Conservation (phyloP, 2,329 filamentous ascomycete genomes). For the Aspergillus tamarii region DNA sequence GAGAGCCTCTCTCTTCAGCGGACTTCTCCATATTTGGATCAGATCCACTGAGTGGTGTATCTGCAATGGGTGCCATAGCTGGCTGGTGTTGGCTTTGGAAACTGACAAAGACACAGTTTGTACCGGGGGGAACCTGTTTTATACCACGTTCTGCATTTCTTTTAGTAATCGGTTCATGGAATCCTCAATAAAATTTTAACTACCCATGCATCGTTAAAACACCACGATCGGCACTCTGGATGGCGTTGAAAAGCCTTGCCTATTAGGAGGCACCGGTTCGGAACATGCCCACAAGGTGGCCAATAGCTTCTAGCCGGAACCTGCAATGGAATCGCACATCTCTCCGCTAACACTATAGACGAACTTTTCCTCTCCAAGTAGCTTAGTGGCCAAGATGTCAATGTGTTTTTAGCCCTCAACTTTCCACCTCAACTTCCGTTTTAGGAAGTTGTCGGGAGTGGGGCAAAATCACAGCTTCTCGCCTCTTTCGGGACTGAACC, state of each 20-base stretch:
- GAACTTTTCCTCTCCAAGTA: background rate
- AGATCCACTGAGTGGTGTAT: constrained; percentile 1
- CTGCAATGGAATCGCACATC: background rate
- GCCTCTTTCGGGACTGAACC: background rate
- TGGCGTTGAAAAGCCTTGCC: background rate
- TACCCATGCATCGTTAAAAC: background rate
- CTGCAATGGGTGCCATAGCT: background rate
- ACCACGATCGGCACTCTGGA: background rate
- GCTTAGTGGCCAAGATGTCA: background rate
- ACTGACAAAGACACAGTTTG: background rate
- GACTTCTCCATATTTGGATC: background rate
- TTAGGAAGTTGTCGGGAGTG: constrained; percentile 30
- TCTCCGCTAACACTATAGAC: background rate
- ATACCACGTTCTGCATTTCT: background rate
- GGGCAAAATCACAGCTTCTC: constrained; percentile 7
- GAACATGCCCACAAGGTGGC: background rate
- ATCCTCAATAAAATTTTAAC: background rate
- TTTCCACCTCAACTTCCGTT: constrained; percentile 18
- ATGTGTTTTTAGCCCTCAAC: background rate
- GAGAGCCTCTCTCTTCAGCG: constrained; percentile 9
- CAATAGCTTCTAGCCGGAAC: background rate
- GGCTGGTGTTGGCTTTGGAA: background rate
- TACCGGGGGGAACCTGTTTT: background rate
- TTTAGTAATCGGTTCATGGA: background rate
- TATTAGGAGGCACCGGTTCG: background rate